Evolutionary conservation across 2,329 filamentous ascomycete genomes (phyloP).

Genomic region (Bisporella sp.): DNA sequence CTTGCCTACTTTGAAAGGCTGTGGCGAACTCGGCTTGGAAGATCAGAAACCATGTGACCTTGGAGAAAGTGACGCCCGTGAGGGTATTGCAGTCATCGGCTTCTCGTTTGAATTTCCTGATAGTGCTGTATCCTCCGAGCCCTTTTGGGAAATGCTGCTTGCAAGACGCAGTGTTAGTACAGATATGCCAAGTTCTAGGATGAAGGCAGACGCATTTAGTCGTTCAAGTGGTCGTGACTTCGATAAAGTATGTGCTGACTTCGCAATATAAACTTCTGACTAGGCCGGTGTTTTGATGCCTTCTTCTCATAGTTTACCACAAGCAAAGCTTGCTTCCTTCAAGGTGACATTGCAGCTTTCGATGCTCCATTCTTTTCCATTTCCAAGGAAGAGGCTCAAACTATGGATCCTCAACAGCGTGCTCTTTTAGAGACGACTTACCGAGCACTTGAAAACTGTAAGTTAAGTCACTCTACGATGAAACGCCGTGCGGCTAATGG

Average conservation of each 20-base stretch:
- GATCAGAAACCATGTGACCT: too few relatives aligned
- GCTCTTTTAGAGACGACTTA: conserved; percentile 36
- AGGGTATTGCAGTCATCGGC: not conserved
- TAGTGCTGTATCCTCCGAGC: not conserved
- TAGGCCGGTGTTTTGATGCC: not conserved
- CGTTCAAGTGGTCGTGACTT: not conserved
- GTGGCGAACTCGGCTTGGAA: too few relatives aligned
- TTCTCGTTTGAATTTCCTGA: not conserved
- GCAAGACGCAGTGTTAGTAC: not conserved
- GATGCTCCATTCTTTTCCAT: conserved; percentile 18
- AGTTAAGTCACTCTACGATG: not conserved
- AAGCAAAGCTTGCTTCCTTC: not conserved
- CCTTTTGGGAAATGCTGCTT: not conserved
- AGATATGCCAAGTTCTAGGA: not conserved
- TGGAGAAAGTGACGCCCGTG: not conserved
- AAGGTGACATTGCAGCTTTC: conserved; percentile 11
- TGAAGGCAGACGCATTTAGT: not conserved
- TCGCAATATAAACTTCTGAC: not conserved
- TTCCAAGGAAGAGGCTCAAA: conserved; percentile 14
- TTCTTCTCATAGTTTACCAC: not conserved
- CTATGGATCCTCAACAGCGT: conserved; percentile 43
- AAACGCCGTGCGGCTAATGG: not conserved
- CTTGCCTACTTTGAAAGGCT: too few relatives aligned
- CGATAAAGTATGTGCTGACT: not conserved
- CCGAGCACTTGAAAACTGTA: conserved; percentile 24